Base-by-base conservation (phyloP, 495 filamentous ascomycete species). In the Aspergillus campestris region DNA sequence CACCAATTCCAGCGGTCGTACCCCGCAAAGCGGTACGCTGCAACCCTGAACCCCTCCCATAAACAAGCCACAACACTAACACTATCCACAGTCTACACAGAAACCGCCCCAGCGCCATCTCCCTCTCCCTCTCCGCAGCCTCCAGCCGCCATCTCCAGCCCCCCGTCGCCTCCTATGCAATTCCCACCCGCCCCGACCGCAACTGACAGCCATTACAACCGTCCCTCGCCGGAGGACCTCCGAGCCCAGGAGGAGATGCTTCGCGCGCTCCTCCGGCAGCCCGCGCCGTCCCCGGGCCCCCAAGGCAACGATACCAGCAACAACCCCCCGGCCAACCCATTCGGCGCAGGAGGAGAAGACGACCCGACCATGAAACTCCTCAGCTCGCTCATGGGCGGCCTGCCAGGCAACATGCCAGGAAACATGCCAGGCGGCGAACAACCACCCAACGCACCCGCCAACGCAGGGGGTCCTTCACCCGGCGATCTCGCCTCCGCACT, bases 1-100 rank as follows among this genome's bases (percentile, higher is more conserved):
- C 68, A 88, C 86, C 15, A 83, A 81, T 15, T 53, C 88, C 37
- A 83, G 80, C 31, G 86, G 87, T 42, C 78, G 86, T 31, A 57
- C 79, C n/a, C 62, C 66, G n/a, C 58, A 67, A 32, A 53, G 58
- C 37, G 56, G 70, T 71, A 67, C 12, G 59, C 47, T 43, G 40
- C 34, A 6, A 8, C 36, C 12, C 43, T 40, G 4, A 39, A 42
- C 24, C 33, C 34, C 28, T 37, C 7, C 28, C 9, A 3, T 10
- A 3, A 9, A 47, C 31, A 38, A n/a, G 24, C 48, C 32, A 45
- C 32, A 27, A 12, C 27, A 35, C 6, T 28, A 28, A 8, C 5
- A 28, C 40, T n/a, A 6, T 2, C 12, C 6, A 50, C 43, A 71
- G 69, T 53, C 27, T 55, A 50, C 31, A 53, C 62, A 48, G 57